Evolutionary conservation across 768 basidiomycete genomes (phyloP).

Genomic region (Tulasnella sp.): DNA sequence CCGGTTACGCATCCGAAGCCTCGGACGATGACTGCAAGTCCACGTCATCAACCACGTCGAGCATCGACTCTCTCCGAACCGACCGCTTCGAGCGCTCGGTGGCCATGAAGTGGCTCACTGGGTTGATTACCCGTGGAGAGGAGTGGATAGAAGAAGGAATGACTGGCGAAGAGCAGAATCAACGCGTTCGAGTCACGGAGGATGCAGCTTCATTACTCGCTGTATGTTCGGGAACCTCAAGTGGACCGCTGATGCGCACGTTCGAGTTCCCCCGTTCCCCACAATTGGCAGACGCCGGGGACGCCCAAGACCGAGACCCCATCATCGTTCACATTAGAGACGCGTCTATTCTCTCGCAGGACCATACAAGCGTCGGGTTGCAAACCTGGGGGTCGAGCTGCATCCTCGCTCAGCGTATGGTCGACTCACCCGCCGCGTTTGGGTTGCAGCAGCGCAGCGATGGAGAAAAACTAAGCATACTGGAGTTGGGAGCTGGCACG

Average conservation of each 20-base stretch:
- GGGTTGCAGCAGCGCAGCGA: slow-evolving; percentile 35
- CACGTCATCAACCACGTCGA: slow-evolving; percentile 36
- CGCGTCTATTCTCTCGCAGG: slow-evolving; percentile 56
- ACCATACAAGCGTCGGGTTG: slow-evolving; percentile 76
- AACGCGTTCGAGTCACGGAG: slow-evolving; percentile 50
- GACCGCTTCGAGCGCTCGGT: slow-evolving; percentile 66
- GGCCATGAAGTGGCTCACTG: slow-evolving; percentile 71
- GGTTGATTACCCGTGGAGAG: slow-evolving; percentile 60
- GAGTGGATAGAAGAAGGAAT: slow-evolving; percentile 44
- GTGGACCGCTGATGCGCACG: slow-evolving; percentile 53
- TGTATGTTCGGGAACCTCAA: slow-evolving; percentile 47
- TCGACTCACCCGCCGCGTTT: slow-evolving; percentile 47
- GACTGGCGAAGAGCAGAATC: slow-evolving; percentile 34
- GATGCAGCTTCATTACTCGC: slow-evolving; percentile 60
- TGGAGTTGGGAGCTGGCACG: slow-evolving; percentile 85
- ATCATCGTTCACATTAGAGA: slow-evolving; percentile 63
- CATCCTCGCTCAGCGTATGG: slow-evolving; percentile 62
- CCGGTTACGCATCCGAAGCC: slow-evolving; percentile 73
- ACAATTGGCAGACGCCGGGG: slow-evolving; percentile 22
- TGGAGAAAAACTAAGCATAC: slow-evolving; percentile 44
- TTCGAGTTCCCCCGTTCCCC: slow-evolving; percentile 47
- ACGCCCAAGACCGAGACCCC: background rate
- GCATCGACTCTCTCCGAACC: slow-evolving; percentile 50
- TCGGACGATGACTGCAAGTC: slow-evolving; percentile 47
- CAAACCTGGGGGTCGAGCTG: slow-evolving; percentile 84